Conservation (phyloP, 495 filamentous ascomycete species). For the Neurospora sp. region DNA sequence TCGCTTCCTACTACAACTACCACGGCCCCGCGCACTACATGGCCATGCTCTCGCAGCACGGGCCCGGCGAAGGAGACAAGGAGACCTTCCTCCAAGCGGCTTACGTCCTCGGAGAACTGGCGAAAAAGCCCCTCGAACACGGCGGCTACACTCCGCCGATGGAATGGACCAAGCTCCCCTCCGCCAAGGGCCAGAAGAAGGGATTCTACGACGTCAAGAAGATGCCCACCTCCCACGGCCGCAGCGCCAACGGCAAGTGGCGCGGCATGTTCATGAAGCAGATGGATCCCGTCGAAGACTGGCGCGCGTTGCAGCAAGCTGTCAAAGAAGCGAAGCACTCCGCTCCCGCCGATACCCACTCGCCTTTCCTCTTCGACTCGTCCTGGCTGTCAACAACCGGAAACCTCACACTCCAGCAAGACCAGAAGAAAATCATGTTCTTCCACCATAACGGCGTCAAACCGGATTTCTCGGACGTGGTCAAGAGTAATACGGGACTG, state of each 20-base stretch:
- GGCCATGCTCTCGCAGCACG: conserved; percentile 45
- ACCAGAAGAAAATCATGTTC: conserved; percentile 34
- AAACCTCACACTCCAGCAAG: conserved; percentile 1
- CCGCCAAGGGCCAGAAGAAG: conserved; percentile 6
- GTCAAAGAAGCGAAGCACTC: neutral
- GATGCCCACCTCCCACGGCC: conserved; percentile 4
- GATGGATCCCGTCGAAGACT: conserved; percentile 18
- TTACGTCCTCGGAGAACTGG: conserved; percentile 31
- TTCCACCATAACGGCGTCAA: conserved; percentile 47
- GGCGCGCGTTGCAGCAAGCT: conserved; percentile 9
- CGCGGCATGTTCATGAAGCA: conserved; percentile 15
- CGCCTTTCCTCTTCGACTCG: conserved; percentile 4
- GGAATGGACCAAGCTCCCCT: conserved; percentile 4
- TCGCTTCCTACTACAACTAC: conserved; percentile 55
- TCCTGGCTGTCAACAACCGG: neutral
- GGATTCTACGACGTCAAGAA: conserved; percentile 40
- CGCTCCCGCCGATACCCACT: neutral
- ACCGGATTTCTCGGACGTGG: conserved; percentile 34
- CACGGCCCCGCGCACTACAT: conserved; percentile 52
- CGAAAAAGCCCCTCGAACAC: neutral
- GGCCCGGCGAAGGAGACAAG: conserved; percentile 52
- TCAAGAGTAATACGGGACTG: neutral
- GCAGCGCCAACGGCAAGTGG: conserved; percentile 6
- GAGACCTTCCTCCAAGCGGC: conserved; percentile 54
- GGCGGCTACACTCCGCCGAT: conserved; percentile 3